phyloP scores from a whole-genome alignment of 2,329 filamentous ascomycete species.

The Fusarium luffae region DNA sequence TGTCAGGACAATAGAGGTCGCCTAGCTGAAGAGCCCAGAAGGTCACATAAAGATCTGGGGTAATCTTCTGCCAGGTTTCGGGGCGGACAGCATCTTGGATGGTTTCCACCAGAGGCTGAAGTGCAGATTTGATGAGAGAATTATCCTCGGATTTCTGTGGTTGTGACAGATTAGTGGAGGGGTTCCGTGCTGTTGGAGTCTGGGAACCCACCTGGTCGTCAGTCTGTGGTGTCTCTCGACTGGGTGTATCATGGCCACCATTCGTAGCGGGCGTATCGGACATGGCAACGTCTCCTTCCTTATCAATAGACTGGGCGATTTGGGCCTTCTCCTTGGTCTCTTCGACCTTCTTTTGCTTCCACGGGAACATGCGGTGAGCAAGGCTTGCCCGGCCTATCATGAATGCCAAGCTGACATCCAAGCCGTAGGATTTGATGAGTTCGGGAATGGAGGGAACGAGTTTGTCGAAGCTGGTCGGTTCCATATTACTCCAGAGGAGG shows the following conservation, averaged over 20 bases:
- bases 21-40: conserved; percentile 93
- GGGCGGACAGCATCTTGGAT: conserved; percentile 71
- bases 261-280: conserved; percentile 49
- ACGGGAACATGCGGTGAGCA: conserved; percentile 68
- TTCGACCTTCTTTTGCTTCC: conserved; percentile 52
- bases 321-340: conserved; percentile 46
- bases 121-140: conserved; percentile 49
- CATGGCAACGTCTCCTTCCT: conserved; percentile 70
- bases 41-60: conserved; percentile 83
- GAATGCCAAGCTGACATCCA: conserved; percentile 86
- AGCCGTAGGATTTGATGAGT: conserved; percentile 80
- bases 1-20: conserved; percentile 80
- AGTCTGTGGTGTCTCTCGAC: conserved; percentile 41
- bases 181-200: conserved; percentile 16
- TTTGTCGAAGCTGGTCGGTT: conserved; percentile 78
- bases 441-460: conserved; percentile 79
- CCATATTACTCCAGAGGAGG: conserved; percentile 82
- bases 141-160: conserved; percentile 51
- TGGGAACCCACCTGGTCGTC: conserved; percentile 50
- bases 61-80: conserved; percentile 76
- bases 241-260: conserved; percentile 43
- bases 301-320: conserved; percentile 53
- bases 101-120: conserved; percentile 78
- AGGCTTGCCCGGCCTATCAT: conserved; percentile 82
- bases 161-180: conserved; percentile 40